These are phyloP conservation scores for Diospyros kaki DNA, from an alignment of 148 eudicot genomes.

Conservation along the genomic window DNA sequence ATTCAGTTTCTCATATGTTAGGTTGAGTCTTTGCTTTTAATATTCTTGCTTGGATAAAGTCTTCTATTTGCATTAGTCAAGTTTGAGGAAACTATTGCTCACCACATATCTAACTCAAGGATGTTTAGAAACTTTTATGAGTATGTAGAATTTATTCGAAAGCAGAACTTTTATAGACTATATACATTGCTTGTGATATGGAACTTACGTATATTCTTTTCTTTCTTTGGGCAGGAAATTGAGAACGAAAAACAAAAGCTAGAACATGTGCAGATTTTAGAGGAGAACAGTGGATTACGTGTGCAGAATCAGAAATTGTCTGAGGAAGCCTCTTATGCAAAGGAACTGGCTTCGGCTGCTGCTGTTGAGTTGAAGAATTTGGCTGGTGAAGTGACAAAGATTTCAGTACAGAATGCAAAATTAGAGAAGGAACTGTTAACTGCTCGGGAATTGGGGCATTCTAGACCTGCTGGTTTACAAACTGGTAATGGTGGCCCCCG, in stretches of 20 bases:
- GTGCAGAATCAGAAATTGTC: conserved; percentile 88
- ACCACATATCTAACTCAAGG: background rate
- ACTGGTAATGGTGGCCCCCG: conserved; percentile 48
- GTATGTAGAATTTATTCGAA: background rate
- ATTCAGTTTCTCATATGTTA: background rate
- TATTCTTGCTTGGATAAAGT: background rate
- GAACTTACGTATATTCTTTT: conserved; percentile 8
- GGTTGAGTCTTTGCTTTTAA: background rate
- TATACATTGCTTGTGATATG: background rate
- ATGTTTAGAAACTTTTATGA: background rate
- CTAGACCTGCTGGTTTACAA: conserved; percentile 39
- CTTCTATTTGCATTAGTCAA: background rate
- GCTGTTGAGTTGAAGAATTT: conserved; percentile 91
- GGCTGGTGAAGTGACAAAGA: conserved; percentile 87
- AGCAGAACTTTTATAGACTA: background rate
- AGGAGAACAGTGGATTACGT: conserved; percentile 80
- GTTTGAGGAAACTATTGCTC: background rate
- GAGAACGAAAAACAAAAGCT: conserved; percentile 76
- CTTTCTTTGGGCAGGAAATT: conserved; percentile 52
- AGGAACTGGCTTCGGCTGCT: conserved; percentile 97
- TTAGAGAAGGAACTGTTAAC: conserved; percentile 75
- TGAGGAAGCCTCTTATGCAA: conserved; percentile 96
- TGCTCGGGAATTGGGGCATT: conserved; percentile 52
- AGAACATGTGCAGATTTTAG: conserved; percentile 61
- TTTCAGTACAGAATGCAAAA: conserved; percentile 78